Evolutionary conservation across 495 filamentous ascomycete genomes (phyloP), one percentile per base, ranked within the genome.

Genomic region (Neurospora terricola): DNA sequence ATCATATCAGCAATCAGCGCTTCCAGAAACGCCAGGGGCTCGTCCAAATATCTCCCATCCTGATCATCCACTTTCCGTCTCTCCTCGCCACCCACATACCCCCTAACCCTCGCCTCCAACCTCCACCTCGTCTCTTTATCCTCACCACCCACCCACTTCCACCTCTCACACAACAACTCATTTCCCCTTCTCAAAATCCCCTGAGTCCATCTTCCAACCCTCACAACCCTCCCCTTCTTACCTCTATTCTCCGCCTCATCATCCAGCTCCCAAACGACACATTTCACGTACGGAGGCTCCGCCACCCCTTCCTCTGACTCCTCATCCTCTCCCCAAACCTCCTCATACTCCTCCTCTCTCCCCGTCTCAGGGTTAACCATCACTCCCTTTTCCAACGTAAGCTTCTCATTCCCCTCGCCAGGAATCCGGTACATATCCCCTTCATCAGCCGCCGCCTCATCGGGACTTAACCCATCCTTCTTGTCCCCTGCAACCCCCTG

Each of bases 261-360:
- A 18, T 76, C 86, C 83, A 85, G 72, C 86, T 75, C 79, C 85
- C 84, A 1, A 85, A 77, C 14, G 76, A 77, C 21, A 88, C 69
- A 69, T 73, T 83, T 81, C 30, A 86, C 43, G 21, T 88, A 75
- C 34, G 79, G 84, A n/a, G 18, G 18, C 42, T 21, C 42, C 4
- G n/a, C 8, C 18, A 21, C 42, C 77, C 89, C 42, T 80, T 76
- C 9, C 86, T 88, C 68, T 30, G 27, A 30, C 88, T 73, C 45
- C 83, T 78, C 30, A 88, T 80, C 4, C 85, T 73, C 79, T 81
- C 78, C 66, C 88, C 88, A 90, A 2, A 86, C 36, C 75, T 89
- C 88, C 73, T 89, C 86, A 71, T 89, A 89, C 0, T 82, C 81
- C 10, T 80, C 80, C 72, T 81, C 76, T 7, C 74, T 12, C 0